These are phyloP conservation scores for Warburgia ugandensis DNA, from an alignment of 164 flowering plant genomes.

Conservation along the genomic window DNA sequence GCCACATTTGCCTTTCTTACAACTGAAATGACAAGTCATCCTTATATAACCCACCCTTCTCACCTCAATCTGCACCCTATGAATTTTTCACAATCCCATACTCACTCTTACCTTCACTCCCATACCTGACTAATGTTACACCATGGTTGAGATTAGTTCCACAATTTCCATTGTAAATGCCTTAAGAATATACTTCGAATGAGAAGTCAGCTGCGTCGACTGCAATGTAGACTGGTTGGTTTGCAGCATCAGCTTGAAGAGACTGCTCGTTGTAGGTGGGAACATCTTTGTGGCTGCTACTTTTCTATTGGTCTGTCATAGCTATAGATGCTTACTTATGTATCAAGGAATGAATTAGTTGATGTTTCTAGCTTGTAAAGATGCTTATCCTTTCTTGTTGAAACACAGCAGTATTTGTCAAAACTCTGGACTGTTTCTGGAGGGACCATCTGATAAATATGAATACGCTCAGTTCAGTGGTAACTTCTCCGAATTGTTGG, in stretches of 20 bases:
- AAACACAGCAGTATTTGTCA: conserved; percentile 69
- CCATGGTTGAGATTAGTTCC: conserved; percentile 8
- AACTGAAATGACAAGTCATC: not conserved
- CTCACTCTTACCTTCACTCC: conserved; percentile 1
- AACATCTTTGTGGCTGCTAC: conserved; percentile 4
- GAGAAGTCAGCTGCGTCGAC: not conserved
- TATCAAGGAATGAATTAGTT: no score
- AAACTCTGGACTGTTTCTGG: conserved; percentile 94
- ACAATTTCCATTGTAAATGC: conserved; percentile 3
- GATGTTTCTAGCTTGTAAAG: no score
- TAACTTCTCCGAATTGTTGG: no score
- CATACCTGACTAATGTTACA: conserved; percentile 5
- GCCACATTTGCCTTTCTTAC: conserved; percentile 5
- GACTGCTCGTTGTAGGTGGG: conserved; percentile 8
- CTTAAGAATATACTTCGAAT: conserved; percentile 4
- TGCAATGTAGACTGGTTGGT: conserved; percentile 7
- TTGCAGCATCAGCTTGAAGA: not conserved
- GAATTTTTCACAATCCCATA: conserved; percentile 11
- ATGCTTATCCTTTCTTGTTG: no score
- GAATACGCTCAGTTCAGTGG: conserved; percentile 95
- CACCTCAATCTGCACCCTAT: conserved; percentile 8
- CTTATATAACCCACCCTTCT: conserved; percentile 7
- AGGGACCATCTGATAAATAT: conserved; percentile 93
- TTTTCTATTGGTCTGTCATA: no score
- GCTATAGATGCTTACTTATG: no score